Percentiles rank a stretch among this genome's conserved stretches.
Conservation (phyloP, 106 monocot species). For the Phalaenopsis equestris region DNA sequence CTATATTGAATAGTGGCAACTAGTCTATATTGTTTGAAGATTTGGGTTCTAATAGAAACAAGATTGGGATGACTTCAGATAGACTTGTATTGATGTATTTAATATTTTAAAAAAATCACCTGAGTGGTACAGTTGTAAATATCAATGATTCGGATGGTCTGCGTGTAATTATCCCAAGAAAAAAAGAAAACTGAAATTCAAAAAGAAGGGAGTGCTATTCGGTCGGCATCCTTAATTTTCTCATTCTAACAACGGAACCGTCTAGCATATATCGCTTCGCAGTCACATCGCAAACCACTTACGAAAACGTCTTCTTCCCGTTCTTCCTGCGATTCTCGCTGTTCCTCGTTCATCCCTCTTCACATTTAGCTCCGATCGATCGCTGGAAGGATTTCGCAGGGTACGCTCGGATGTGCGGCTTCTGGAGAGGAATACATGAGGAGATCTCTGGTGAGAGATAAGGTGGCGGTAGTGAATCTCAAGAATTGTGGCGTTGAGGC, state of each 20-base stretch:
- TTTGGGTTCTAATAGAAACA: no score
- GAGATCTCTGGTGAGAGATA: conserved; percentile 1
- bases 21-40: no score
- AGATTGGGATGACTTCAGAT: no score
- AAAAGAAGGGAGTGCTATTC: background rate
- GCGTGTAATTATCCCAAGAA: no score
- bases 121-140: no score
- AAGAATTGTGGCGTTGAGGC: background rate
- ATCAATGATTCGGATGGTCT: no score
- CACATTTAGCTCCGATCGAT: background rate
- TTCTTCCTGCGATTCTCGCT: background rate
- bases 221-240: background rate
- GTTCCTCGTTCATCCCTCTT: background rate
- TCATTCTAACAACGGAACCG: background rate
- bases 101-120: no score
- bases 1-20: no score
- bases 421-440: conserved; percentile 5
- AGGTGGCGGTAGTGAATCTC: background rate
- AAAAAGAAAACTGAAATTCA: no score
- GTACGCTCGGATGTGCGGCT: background rate
- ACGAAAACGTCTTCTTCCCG: background rate
- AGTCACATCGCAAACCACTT: background rate
- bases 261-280: background rate
- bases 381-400: conserved; percentile 2
- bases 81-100: no score